Base-by-base conservation (phyloP, 2,329 filamentous ascomycete genomes). In the Penicillium griseofulvum region DNA sequence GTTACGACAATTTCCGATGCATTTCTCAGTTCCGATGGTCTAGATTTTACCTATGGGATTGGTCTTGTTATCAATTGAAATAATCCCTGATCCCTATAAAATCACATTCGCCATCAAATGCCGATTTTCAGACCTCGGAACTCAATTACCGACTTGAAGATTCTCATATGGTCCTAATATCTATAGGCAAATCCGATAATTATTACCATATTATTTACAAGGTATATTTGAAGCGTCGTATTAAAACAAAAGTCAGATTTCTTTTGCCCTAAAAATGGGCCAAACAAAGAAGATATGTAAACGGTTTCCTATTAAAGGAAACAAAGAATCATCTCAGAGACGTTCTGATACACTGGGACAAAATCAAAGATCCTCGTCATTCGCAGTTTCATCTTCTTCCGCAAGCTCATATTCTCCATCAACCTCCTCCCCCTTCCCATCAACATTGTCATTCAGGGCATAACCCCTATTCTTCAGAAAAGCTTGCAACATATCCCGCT, bases 61-160 rank as follows among this genome's bases (percentile, higher is more conserved):
- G 8, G n/a, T 3, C n/a, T 19, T 26, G 3, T 6, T 33, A 11
- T 43, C 36, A 39, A 29, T 8, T 12, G 17, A n/a, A 37, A 43
- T 14, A 31, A 22, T 7, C 7, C 4, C 17, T 9, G 42, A 9
- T n/a, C 22, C 22, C 22, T 3, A 49, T 37, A 19, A 42, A 56
- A 31, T 52, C 52, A 55, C 52, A 55, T 41, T 49, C 43, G 31
- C 45, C 52, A 59, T 55, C 63, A 60, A 59, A 60, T 59, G 51
- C 64, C 59, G 58, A 52, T 45, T 31, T 45, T 31, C 48, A 41
- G 34, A 55, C 65, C 64, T 67, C 64, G 65, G 65, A 65, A 65
- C 44, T 59, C 59, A 44, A 48, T 57, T 58, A 50, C 60, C 64
- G 64, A 60, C 33, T 11, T 38, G 14, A 11, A 26, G n/a, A 24